Percentiles rank a stretch among this genome's conserved stretches.
phyloP scores from a whole-genome alignment of 2,329 filamentous ascomycete species.

The Penicillium palitans region DNA sequence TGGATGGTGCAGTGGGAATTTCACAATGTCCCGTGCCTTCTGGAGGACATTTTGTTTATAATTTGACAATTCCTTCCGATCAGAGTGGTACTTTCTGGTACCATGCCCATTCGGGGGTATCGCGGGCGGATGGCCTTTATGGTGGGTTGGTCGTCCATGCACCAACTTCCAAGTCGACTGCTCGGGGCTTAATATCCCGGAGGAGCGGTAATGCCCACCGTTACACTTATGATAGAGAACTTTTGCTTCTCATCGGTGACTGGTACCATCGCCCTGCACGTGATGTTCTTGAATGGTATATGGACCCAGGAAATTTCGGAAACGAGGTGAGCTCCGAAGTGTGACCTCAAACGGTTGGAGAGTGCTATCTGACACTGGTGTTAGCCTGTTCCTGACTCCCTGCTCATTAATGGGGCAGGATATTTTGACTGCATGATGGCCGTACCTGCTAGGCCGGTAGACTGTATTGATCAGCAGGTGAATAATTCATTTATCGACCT shows the following conservation, averaged over 20 bases:
- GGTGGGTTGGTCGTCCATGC: constrained; percentile 51
- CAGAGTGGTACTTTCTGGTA: constrained; percentile 53
- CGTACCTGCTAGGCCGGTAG: constrained; percentile 46
- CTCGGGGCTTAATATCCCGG: constrained; percentile 18
- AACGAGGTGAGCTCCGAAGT: constrained; percentile 38
- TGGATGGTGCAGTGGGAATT: constrained; percentile 69
- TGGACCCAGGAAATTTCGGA: constrained; percentile 46
- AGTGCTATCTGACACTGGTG: not conserved
- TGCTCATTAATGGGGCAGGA: constrained; percentile 51
- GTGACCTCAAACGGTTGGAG: not conserved
- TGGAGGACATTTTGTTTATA: constrained; percentile 51
- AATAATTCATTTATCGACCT: constrained; percentile 29
- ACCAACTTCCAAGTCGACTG: constrained; percentile 29
- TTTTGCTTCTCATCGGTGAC: constrained; percentile 51
- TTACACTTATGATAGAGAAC: constrained; percentile 41
- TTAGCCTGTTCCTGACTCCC: constrained; percentile 51
- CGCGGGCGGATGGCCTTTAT: constrained; percentile 50
- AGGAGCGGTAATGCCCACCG: constrained; percentile 3
- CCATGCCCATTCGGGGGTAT: constrained; percentile 48
- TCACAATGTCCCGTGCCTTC: constrained; percentile 67
- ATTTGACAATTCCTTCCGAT: constrained; percentile 40
- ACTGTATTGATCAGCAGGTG: constrained; percentile 40
- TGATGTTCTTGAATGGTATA: constrained; percentile 48
- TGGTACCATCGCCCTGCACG: constrained; percentile 50
- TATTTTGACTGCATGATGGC: constrained; percentile 50